Evolutionary conservation across 148 eudicot species (phyloP).

Genomic region (Rheum nobile): DNA sequence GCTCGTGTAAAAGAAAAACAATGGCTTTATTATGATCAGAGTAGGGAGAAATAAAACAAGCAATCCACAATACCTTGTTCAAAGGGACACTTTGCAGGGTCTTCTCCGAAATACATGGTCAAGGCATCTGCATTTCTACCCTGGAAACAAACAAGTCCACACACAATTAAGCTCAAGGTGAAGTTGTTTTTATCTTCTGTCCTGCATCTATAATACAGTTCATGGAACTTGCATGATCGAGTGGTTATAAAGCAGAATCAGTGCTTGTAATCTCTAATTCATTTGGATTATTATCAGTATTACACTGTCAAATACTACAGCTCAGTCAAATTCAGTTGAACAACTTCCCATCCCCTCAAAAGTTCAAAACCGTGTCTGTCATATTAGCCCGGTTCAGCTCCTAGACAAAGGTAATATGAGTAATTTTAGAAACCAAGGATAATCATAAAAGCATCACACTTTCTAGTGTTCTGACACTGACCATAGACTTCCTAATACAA

Average conservation of each 20-base stretch:
- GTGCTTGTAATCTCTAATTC: no score
- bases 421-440: neutral
- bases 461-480: neutral
- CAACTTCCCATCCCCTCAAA: neutral
- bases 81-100: slow-evolving; percentile 82
- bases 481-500: neutral
- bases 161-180: neutral
- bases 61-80: slow-evolving; percentile 58
- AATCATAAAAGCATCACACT: neutral
- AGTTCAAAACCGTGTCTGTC: neutral
- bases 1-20: neutral
- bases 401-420: neutral
- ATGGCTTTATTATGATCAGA: neutral
- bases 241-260: no score
- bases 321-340: neutral
- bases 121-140: slow-evolving; percentile 84
- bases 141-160: slow-evolving; percentile 24
- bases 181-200: no score
- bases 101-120: slow-evolving; percentile 91
- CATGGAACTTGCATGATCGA: no score
- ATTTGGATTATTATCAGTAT: no score
- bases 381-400: neutral
- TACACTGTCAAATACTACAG: no score
- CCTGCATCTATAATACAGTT: no score
- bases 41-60: neutral